A percentile compares a stretch with the other conserved stretches of the same genome.
Evolutionary conservation across 169 alveolate species (phyloP).

Genomic region (Plasmodium gallinaceum): DNA sequence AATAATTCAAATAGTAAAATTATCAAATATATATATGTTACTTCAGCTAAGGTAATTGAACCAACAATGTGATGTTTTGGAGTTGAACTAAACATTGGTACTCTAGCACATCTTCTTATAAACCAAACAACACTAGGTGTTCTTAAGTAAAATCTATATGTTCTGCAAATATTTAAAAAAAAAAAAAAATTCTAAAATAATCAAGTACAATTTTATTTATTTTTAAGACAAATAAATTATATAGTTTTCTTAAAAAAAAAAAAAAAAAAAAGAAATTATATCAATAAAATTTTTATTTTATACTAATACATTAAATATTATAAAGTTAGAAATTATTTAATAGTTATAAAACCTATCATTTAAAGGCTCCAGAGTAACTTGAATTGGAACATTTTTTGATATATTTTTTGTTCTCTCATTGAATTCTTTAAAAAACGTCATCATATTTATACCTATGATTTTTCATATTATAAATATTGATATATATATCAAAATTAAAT

Average conservation of each 20-base stretch:
- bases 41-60: constrained; percentile 90
- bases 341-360: constrained; percentile 82
- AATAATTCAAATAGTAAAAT: neutral
- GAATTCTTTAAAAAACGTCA: constrained; percentile 92
- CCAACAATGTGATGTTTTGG: constrained; percentile 91
- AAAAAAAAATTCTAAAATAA: too few species aligned
- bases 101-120: constrained; percentile 90
- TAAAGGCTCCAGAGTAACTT: constrained; percentile 87
- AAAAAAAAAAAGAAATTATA: too few species aligned
- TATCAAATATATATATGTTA: constrained; percentile 15
- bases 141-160: constrained; percentile 88
- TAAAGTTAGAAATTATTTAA: neutral
- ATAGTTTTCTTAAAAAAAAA: too few species aligned
- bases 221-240: too few species aligned
- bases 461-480: neutral
- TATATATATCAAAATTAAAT: neutral
- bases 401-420: constrained; percentile 89
- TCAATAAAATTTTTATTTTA: too few species aligned
- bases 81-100: constrained; percentile 89
- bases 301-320: too few species aligned
- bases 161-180: constrained; percentile 58
- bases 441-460: constrained; percentile 86
- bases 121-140: constrained; percentile 93
- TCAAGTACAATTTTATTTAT: neutral
- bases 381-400: constrained; percentile 90